A percentile compares a stretch with the other conserved stretches of the same genome.
phyloP scores from a whole-genome alignment of 75 land plant species.

The Larix kaempferi region DNA sequence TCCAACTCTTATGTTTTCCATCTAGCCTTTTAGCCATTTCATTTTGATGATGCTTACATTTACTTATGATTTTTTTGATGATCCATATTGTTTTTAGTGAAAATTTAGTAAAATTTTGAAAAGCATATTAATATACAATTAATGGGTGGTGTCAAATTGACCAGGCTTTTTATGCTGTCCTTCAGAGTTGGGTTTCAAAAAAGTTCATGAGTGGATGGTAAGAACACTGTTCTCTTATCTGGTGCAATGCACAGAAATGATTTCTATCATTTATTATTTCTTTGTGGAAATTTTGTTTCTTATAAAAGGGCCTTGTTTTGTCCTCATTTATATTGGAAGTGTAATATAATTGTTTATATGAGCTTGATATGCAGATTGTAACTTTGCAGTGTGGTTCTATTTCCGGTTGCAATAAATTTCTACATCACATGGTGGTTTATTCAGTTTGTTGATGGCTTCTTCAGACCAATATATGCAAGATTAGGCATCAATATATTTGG shows the following conservation, averaged over 20 bases:
- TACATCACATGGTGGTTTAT: slow-evolving; percentile 94
- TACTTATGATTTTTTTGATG: background rate
- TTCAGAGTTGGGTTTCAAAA: slow-evolving; percentile 91
- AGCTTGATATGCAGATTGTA: background rate
- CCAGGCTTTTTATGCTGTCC: slow-evolving; percentile 84
- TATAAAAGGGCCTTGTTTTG: background rate
- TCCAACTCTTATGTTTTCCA: background rate
- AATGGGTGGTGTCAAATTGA: slow-evolving; percentile 9
- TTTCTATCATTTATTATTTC: background rate
- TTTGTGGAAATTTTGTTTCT: background rate
- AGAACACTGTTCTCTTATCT: background rate
- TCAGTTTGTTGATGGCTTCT: slow-evolving; percentile 90
- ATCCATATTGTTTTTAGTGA: background rate
- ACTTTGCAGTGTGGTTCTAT: slow-evolving; percentile 79
- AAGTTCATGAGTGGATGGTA: slow-evolving; percentile 97
- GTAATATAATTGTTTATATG: background rate
- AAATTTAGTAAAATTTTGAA: background rate
- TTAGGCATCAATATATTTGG: slow-evolving; percentile 88
- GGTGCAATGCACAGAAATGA: background rate
- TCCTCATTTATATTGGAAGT: background rate
- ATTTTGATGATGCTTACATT: background rate
- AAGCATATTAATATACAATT: background rate
- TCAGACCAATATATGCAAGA: slow-evolving; percentile 71
- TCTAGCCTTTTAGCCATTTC: background rate
- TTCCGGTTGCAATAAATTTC: slow-evolving; percentile 90